Evolutionary conservation across 192 early-diverging fungal genomes (phyloP).

Genomic region (Podila verticillata): DNA sequence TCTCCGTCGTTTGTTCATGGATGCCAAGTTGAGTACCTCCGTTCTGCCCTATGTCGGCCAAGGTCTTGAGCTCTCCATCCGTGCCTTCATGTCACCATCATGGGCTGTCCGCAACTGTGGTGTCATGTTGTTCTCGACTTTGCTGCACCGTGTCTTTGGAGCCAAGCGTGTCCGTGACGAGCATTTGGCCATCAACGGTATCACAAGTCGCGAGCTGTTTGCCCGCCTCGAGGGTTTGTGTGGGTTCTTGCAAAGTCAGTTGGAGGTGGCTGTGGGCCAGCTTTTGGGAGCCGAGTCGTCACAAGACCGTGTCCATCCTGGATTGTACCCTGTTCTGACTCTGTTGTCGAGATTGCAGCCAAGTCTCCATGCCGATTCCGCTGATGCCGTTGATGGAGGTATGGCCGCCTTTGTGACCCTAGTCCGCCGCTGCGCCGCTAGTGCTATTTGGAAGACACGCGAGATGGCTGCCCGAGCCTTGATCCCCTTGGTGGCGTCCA

Average conservation of each 20-base stretch:
- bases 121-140: constrained; percentile 89
- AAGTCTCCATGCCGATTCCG: constrained; percentile 60
- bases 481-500: constrained; percentile 76
- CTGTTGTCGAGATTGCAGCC: constrained; percentile 85
- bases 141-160: constrained; percentile 87
- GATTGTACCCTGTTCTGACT: constrained; percentile 90
- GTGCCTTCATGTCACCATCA: constrained; percentile 79
- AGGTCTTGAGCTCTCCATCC: constrained; percentile 80
- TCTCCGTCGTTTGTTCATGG: constrained; percentile 82
- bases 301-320: constrained; percentile 75
- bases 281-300: constrained; percentile 49
- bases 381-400: constrained; percentile 27
- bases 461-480: constrained; percentile 89
- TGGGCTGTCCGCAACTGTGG: constrained; percentile 97
- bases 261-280: constrained; percentile 74
- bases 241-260: constrained; percentile 77
- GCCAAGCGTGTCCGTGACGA: constrained; percentile 82
- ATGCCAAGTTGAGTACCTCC: constrained; percentile 78
- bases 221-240: constrained; percentile 84
- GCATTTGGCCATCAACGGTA: constrained; percentile 73
- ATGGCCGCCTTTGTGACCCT: constrained; percentile 61
- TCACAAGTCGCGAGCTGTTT: constrained; percentile 93
- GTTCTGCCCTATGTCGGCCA: constrained; percentile 82
- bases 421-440: constrained; percentile 63
- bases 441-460: constrained; percentile 73